These are phyloP conservation scores for Ramaria sp. DNA, from an alignment of 768 basidiomycete species.

Conservation along the genomic window DNA sequence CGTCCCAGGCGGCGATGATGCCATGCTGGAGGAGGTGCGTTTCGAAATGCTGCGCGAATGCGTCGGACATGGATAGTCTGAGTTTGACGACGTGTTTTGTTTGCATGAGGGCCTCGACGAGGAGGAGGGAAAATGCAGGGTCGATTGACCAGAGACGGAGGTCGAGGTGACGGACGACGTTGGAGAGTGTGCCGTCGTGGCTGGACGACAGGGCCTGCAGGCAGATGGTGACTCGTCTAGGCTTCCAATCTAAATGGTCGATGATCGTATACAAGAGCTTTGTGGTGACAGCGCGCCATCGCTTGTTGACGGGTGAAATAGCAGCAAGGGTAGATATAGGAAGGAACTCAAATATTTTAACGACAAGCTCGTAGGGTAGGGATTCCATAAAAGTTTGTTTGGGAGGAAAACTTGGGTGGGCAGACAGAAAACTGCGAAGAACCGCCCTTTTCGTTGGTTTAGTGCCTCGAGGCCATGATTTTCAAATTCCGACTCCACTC, in stretches of 20 bases:
- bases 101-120: constrained; percentile 1
- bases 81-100: not conserved
- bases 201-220: not conserved
- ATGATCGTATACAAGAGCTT: constrained; percentile 5
- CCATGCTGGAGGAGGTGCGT: not conserved
- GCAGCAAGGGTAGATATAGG: not conserved
- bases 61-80: constrained; percentile 7
- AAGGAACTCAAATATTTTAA: constrained; percentile 7
- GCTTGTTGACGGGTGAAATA: not conserved
- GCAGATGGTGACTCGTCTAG: constrained; percentile 2
- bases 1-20: constrained; percentile 6
- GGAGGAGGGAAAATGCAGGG: constrained; percentile 4
- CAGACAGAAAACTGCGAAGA: not conserved
- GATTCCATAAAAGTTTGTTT: not conserved
- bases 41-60: constrained; percentile 7
- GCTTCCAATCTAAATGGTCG: constrained; percentile 4
- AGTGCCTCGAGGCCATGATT: not conserved
- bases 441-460: not conserved
- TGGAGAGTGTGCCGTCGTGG: not conserved
- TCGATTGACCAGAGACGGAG: constrained; percentile 8
- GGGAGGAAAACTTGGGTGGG: not conserved
- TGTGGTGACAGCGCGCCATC: not conserved
- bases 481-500: not conserved
- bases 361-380: not conserved
- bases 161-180: constrained; percentile 3